Evolutionary conservation across 306 rosid genomes (phyloP).

Genomic region (Mimosa bimucronata): DNA sequence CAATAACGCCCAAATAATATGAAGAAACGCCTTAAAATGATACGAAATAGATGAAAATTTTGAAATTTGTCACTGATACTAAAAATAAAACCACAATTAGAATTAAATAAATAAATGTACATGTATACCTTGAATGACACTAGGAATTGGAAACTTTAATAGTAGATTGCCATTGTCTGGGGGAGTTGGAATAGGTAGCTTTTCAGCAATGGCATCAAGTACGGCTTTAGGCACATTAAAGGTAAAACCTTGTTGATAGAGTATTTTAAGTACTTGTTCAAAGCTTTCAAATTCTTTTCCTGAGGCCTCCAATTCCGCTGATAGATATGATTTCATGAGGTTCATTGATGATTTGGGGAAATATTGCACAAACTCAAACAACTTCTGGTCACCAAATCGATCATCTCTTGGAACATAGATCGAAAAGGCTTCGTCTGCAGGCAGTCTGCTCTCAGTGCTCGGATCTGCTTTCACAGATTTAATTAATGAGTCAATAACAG

Average conservation of each 20-base stretch:
- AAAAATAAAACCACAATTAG: not conserved
- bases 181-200: conserved; percentile 39
- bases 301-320: not conserved
- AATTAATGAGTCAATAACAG: not conserved
- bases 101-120: not conserved
- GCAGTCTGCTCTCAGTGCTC: conserved; percentile 40
- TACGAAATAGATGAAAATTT: too few relatives aligned
- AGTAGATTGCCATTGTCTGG: conserved; percentile 59
- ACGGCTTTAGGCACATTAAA: conserved; percentile 47
- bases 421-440: not conserved
- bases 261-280: conserved; percentile 50
- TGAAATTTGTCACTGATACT: not conserved
- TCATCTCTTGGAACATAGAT: conserved; percentile 78
- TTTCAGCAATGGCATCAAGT: conserved; percentile 38
- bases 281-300: conserved; percentile 58
- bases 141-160: not conserved
- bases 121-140: not conserved
- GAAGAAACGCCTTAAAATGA: too few relatives aligned
- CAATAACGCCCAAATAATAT: too few relatives aligned
- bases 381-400: conserved; percentile 61
- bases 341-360: conserved; percentile 55
- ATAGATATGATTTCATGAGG: conserved; percentile 27
- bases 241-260: conserved; percentile 61
- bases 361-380: conserved; percentile 58
- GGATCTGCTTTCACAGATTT: conserved; percentile 46